These are phyloP conservation scores for Lepraria neglecta DNA, from an alignment of 495 filamentous ascomycete species.

Conservation along the genomic window DNA sequence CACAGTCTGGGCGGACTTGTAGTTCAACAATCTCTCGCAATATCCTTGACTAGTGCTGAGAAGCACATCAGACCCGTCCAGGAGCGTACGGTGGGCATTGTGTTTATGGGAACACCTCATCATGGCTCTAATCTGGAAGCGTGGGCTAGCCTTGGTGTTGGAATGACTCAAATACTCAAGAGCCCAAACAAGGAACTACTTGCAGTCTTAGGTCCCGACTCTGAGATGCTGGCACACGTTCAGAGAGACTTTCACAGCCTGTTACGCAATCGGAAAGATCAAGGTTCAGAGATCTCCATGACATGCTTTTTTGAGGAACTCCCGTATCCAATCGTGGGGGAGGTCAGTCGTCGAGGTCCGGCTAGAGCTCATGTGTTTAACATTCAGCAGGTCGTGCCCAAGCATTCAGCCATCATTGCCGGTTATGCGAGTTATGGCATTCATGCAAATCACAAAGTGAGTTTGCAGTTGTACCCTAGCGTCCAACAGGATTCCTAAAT, in stretches of 20 bases:
- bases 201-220: not conserved
- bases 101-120: constrained; percentile 42
- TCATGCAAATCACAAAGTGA: constrained; percentile 2
- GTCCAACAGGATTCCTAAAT: not conserved
- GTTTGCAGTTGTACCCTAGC: not conserved
- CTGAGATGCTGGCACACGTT: constrained; percentile 9
- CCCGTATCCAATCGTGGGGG: not conserved
- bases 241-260: not conserved
- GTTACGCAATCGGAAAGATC: not conserved
- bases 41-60: constrained; percentile 14
- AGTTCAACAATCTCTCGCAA: constrained; percentile 27
- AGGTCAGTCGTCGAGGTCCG: too few relatives aligned
- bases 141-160: constrained; percentile 26
- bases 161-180: not conserved
- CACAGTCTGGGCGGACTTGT: constrained; percentile 35
- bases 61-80: constrained; percentile 29
- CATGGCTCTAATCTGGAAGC: constrained; percentile 32
- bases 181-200: not conserved
- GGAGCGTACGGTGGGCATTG: constrained; percentile 31
- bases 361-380: too few relatives aligned
- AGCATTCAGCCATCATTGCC: not conserved
- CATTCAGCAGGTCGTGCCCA: not conserved
- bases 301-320: constrained; percentile 10
- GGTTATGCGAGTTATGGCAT: constrained; percentile 5
- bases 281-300: not conserved